phyloP scores from a whole-genome alignment of 2,329 filamentous ascomycete species.

The Neoscytalidium dimidiatum region DNA sequence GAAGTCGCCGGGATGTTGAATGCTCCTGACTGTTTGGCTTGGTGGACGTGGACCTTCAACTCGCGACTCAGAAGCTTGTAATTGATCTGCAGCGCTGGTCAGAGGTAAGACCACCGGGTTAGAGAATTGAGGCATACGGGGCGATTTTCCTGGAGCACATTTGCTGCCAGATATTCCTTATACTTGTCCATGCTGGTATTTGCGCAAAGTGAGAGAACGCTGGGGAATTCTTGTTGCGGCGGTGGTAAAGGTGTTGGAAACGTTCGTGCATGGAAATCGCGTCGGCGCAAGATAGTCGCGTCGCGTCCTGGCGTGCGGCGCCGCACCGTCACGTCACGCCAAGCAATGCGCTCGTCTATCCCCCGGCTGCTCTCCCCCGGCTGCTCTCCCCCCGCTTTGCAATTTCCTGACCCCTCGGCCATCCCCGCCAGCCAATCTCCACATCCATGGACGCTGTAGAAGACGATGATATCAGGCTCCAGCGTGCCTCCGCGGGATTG shows the following conservation, averaged over 20 bases:
- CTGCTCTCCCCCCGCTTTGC: too few species aligned
- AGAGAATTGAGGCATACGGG: slow-evolving; percentile 56
- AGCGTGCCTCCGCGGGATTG: slow-evolving; percentile 42
- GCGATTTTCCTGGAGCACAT: slow-evolving; percentile 74
- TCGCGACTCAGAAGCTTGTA: slow-evolving; percentile 84
- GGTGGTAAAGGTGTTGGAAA: neutral
- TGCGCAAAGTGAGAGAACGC: neutral
- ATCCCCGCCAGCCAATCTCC: neutral
- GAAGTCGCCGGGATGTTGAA: neutral
- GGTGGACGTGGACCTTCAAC: slow-evolving; percentile 80
- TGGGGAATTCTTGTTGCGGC: neutral
- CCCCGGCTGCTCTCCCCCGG: neutral
- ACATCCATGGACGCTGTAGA: slow-evolving; percentile 39
- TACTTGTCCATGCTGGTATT: slow-evolving; percentile 55
- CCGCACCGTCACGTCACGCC: slow-evolving; percentile 15
- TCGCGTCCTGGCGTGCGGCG: slow-evolving; percentile 1
- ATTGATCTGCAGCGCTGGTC: slow-evolving; percentile 63
- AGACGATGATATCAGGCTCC: slow-evolving; percentile 49
- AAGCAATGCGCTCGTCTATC: neutral
- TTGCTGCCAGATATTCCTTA: slow-evolving; percentile 71
- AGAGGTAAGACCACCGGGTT: neutral
- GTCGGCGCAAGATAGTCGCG: slow-evolving; percentile 2
- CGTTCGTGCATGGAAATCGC: slow-evolving; percentile 9
- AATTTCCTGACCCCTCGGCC: neutral
- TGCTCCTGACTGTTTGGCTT: slow-evolving; percentile 76